phyloP scores from a whole-genome alignment of 768 basidiomycete species.

The Termitomyces sp. region DNA sequence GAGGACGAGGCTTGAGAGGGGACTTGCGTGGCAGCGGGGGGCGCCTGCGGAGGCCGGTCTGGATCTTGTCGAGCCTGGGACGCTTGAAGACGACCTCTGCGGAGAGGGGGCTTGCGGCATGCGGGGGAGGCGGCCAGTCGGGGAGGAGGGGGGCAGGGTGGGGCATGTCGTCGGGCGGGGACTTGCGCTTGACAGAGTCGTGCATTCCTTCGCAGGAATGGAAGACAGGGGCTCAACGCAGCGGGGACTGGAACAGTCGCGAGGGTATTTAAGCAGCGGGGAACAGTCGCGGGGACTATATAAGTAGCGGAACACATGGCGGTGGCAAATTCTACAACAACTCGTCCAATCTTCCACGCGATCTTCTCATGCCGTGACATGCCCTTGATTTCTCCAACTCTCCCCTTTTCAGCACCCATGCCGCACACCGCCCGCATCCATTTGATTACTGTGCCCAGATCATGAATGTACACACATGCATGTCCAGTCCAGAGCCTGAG shows the following conservation, averaged over 20 bases:
- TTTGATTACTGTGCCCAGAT: slow-evolving; percentile 9
- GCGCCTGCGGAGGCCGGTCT: slow-evolving; percentile 18
- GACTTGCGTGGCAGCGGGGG: slow-evolving; percentile 16
- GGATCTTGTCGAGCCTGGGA: slow-evolving; percentile 33
- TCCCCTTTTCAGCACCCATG: slow-evolving; percentile 14
- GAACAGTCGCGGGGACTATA: slow-evolving; percentile 18
- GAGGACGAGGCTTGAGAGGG: slow-evolving; percentile 11
- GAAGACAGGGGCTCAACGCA: slow-evolving; percentile 1
- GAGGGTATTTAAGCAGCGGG: slow-evolving; percentile 4
- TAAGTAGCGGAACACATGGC: slow-evolving; percentile 38
- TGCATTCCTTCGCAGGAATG: slow-evolving; percentile 37
- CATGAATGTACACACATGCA: slow-evolving; percentile 13
- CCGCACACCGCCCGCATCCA: slow-evolving; percentile 16
- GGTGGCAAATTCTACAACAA: slow-evolving; percentile 17
- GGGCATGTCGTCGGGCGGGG: slow-evolving; percentile 41
- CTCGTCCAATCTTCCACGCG: slow-evolving; percentile 17
- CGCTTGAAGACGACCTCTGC: slow-evolving; percentile 29
- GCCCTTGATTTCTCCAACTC: slow-evolving; percentile 22
- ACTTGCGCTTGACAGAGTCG: slow-evolving; percentile 66
- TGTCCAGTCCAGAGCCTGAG: slow-evolving; percentile 7
- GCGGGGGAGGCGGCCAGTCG: slow-evolving; percentile 25
- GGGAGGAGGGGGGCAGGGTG: slow-evolving; percentile 33
- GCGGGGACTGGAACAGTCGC: background rate
- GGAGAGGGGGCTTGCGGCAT: slow-evolving; percentile 25
- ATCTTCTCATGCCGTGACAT: slow-evolving; percentile 31